A percentile compares a stretch with the other conserved stretches of the same genome.
phyloP scores from a whole-genome alignment of 2,329 filamentous ascomycete genomes.

The Nigrograna mackinnonii region DNA sequence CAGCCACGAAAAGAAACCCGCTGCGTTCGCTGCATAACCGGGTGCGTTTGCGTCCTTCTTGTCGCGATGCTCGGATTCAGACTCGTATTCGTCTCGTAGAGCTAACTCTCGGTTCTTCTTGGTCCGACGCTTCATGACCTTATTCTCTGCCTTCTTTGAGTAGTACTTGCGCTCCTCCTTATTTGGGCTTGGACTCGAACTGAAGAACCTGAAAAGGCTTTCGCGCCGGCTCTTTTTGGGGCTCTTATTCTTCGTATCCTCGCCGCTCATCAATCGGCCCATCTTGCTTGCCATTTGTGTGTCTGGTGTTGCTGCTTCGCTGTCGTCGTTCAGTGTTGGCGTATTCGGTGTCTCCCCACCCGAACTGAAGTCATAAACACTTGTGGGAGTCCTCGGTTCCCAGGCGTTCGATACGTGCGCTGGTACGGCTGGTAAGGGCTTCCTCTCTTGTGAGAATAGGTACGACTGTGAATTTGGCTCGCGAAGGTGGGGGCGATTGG shows the following conservation, averaged over 20 bases:
- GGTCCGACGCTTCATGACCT: slow-evolving; percentile 36
- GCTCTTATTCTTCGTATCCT: slow-evolving; percentile 24
- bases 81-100: slow-evolving; percentile 25
- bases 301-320: slow-evolving; percentile 47
- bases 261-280: slow-evolving; percentile 25
- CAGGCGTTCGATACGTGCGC: slow-evolving; percentile 36
- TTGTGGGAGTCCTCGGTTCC: slow-evolving; percentile 36
- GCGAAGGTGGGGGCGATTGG: slow-evolving; percentile 49
- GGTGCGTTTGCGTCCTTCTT: slow-evolving; percentile 7
- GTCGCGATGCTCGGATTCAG: slow-evolving; percentile 20
- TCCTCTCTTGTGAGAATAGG: slow-evolving; percentile 49
- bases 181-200: slow-evolving; percentile 40
- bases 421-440: slow-evolving; percentile 44
- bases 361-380: slow-evolving; percentile 48
- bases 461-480: slow-evolving; percentile 54
- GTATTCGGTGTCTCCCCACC: slow-evolving; percentile 55
- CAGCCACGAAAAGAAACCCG: slow-evolving; percentile 63
- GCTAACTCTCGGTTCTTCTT: slow-evolving; percentile 27
- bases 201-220: slow-evolving; percentile 31
- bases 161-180: slow-evolving; percentile 40
- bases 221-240: slow-evolving; percentile 39
- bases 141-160: slow-evolving; percentile 43
- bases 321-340: slow-evolving; percentile 44
- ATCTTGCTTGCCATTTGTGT: slow-evolving; percentile 33
- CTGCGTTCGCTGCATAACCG: slow-evolving; percentile 35